phyloP scores from a whole-genome alignment of 306 rosid species.

The Vicia villosa region DNA sequence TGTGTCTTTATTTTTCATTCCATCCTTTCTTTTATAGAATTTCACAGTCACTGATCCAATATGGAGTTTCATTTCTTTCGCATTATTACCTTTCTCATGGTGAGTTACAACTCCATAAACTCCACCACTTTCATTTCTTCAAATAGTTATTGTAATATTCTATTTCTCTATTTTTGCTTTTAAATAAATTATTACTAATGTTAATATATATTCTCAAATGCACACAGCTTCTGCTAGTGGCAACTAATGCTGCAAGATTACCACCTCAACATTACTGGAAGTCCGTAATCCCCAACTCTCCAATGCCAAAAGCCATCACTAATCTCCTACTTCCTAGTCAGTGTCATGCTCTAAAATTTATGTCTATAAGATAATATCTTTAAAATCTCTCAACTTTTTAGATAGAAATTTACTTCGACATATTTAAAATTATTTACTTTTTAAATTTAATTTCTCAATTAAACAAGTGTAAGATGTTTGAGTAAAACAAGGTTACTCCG shows the following conservation, averaged over 20 bases:
- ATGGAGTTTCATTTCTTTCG: constrained; percentile 52
- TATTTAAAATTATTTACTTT: too few relatives aligned
- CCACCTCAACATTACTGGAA: background rate
- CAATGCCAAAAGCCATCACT: background rate
- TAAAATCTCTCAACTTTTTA: too few relatives aligned
- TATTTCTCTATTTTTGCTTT: background rate
- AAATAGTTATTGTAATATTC: background rate
- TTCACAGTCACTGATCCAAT: constrained; percentile 1
- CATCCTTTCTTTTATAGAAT: background rate
- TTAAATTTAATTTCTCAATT: too few relatives aligned
- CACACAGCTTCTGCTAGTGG: background rate
- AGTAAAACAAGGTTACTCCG: too few relatives aligned
- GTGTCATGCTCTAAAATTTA: too few relatives aligned
- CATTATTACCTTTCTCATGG: constrained; percentile 48
- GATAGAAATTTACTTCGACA: too few relatives aligned
- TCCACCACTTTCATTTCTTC: background rate
- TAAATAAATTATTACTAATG: background rate
- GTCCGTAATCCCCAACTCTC: background rate
- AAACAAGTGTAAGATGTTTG: too few relatives aligned
- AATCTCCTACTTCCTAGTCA: too few relatives aligned
- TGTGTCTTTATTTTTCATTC: too few relatives aligned
- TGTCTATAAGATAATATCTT: too few relatives aligned
- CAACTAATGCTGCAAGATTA: background rate
- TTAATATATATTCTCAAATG: background rate
- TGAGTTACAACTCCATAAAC: constrained; percentile 38